Conservation (phyloP, 1,284 basidiomycete genomes). For the Cryptococcus jaspeensis region DNA sequence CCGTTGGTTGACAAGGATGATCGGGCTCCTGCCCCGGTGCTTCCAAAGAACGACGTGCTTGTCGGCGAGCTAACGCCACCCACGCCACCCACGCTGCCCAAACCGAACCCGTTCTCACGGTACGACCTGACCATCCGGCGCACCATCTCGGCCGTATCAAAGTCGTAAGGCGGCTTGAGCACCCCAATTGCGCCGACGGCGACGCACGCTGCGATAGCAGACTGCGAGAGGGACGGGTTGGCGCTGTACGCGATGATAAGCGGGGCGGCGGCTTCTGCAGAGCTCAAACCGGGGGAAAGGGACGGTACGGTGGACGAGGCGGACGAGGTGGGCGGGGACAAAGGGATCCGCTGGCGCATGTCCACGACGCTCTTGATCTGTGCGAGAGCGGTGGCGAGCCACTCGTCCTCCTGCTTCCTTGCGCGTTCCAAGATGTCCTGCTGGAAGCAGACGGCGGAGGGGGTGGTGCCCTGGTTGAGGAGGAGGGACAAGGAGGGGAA, state of each 20-base stretch:
- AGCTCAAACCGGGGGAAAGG: neutral
- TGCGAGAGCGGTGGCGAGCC: slow-evolving; percentile 40
- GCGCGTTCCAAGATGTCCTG: slow-evolving; percentile 49
- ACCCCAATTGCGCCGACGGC: slow-evolving; percentile 46
- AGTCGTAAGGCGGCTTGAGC: slow-evolving; percentile 46
- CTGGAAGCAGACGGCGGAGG: slow-evolving; percentile 51
- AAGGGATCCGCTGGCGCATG: slow-evolving; percentile 19
- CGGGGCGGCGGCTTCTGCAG: slow-evolving; percentile 9
- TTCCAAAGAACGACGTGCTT: neutral
- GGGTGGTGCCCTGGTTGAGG: slow-evolving; percentile 44
- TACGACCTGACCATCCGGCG: slow-evolving; percentile 33
- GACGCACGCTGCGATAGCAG: slow-evolving; percentile 38
- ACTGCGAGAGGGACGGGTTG: slow-evolving; percentile 35
- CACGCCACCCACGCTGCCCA: neutral
- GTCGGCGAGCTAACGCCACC: no score
- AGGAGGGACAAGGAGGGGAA: slow-evolving; percentile 48
- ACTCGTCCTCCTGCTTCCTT: slow-evolving; percentile 43
- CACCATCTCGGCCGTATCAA: slow-evolving; percentile 27
- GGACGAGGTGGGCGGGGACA: neutral
- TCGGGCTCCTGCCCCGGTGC: no score
- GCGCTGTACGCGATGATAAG: slow-evolving; percentile 48
- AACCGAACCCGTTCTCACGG: slow-evolving; percentile 20
- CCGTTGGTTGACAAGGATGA: neutral
- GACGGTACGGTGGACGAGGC: neutral
- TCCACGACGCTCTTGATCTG: slow-evolving; percentile 32